Conservation (phyloP, 768 basidiomycete genomes). For the Flagelloscypha sp. region DNA sequence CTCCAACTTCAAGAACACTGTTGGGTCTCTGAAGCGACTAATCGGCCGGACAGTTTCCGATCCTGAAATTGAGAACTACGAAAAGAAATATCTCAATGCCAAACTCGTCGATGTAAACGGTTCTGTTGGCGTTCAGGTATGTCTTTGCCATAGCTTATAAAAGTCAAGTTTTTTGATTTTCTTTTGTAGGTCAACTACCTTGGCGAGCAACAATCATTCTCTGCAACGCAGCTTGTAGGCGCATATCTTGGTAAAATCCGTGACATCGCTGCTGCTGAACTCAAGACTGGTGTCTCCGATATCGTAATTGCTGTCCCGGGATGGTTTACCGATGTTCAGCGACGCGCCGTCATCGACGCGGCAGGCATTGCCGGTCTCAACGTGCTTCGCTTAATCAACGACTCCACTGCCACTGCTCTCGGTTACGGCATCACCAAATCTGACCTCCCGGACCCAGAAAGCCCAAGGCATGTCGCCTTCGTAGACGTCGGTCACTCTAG, state of each 20-base stretch:
- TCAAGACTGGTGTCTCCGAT: slow-evolving; percentile 81
- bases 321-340: slow-evolving; percentile 93
- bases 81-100: slow-evolving; percentile 89
- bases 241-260: slow-evolving; percentile 88
- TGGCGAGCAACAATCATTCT: slow-evolving; percentile 72
- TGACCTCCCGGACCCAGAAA: slow-evolving; percentile 82
- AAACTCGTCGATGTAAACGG: slow-evolving; percentile 79
- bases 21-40: slow-evolving; percentile 87
- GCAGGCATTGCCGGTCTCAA: slow-evolving; percentile 86
- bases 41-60: slow-evolving; percentile 77
- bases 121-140: slow-evolving; percentile 77
- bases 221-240: slow-evolving; percentile 85
- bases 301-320: slow-evolving; percentile 94
- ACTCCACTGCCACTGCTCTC: slow-evolving; percentile 91
- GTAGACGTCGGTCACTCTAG: slow-evolving; percentile 93
- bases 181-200: slow-evolving; percentile 71
- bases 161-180: slow-evolving; percentile 8
- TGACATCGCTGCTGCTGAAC: slow-evolving; percentile 78
- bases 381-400: slow-evolving; percentile 91
- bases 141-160: slow-evolving; percentile 17
- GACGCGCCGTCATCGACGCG: slow-evolving; percentile 84
- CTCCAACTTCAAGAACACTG: slow-evolving; percentile 96
- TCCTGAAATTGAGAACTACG: slow-evolving; percentile 71
- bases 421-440: slow-evolving; percentile 99
- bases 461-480: slow-evolving; percentile 82